These are phyloP conservation scores for Eimeria necatrix DNA, from an alignment of 169 alveolate species.

Conservation along the genomic window DNA sequence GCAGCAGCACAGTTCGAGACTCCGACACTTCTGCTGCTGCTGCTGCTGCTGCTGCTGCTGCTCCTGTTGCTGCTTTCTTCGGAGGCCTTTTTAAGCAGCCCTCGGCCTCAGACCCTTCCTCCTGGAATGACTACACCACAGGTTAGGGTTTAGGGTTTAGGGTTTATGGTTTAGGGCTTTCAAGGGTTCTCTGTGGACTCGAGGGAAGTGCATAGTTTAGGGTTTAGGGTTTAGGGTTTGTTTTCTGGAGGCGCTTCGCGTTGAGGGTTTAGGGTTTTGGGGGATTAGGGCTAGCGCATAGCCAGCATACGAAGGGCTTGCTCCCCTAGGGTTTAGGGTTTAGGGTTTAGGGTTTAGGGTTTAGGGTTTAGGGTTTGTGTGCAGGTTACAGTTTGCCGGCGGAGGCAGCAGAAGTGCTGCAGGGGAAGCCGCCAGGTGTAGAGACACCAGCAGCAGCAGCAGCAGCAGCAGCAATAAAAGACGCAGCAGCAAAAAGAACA, in stretches of 20 bases:
- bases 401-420: slow-evolving; percentile 33
- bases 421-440: background rate
- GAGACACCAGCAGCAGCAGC: slow-evolving; percentile 6
- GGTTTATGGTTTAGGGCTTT: no score
- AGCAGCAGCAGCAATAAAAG: background rate
- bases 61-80: background rate
- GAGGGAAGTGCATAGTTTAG: no score
- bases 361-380: background rate
- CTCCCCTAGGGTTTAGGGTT: background rate
- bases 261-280: background rate
- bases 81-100: slow-evolving; percentile 14
- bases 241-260: no score
- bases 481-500: background rate
- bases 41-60: background rate
- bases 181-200: background rate
- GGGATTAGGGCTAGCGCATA: background rate
- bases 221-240: no score
- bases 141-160: no score
- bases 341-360: background rate
- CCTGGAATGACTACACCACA: slow-evolving; percentile 43
- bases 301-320: background rate
- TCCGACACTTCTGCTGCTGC: no score
- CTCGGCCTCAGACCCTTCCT: slow-evolving; percentile 24
- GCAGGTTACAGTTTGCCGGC: slow-evolving; percentile 24
- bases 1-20: background rate